These are phyloP conservation scores for Luvunga scandens DNA, from an alignment of 345 rosid genomes.

Conservation along the genomic window DNA sequence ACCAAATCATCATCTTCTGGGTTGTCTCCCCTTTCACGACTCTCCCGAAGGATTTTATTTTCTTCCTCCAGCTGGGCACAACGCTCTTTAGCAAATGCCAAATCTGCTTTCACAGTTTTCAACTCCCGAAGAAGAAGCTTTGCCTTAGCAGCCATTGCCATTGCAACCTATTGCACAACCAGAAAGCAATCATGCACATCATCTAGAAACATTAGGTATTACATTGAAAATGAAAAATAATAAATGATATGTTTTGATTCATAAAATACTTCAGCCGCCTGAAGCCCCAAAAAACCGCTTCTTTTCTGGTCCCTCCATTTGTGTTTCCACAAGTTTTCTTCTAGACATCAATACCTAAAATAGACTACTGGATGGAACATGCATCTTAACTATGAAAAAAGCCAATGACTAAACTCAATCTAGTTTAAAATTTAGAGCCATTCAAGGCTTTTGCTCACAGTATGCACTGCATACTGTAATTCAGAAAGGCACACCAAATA, in stretches of 20 bases:
- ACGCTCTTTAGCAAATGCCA: conserved; percentile 87
- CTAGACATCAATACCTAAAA: neutral
- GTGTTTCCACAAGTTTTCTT: neutral
- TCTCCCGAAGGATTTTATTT: conserved; percentile 67
- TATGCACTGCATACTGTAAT: neutral
- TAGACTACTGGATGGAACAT: neutral
- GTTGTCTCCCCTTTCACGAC: conserved; percentile 51
- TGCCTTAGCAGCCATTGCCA: conserved; percentile 99
- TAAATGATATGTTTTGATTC: neutral
- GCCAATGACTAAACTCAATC: neutral
- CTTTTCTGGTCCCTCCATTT: neutral
- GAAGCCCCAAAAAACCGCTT: neutral
- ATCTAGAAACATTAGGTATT: conserved; percentile 2
- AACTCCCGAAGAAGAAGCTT: conserved; percentile 92
- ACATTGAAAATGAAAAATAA: neutral
- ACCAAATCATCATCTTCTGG: conserved; percentile 90
- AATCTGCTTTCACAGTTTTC: conserved; percentile 90
- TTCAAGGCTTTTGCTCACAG: neutral
- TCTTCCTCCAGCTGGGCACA: conserved; percentile 94
- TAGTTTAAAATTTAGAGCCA: neutral
- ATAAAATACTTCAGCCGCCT: neutral
- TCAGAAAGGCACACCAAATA: neutral
- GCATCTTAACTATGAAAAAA: neutral
- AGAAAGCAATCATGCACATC: conserved; percentile 19
- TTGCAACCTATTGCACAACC: conserved; percentile 70